Conservation (phyloP, 805 yeast species). For the Pichia cabralensis region DNA sequence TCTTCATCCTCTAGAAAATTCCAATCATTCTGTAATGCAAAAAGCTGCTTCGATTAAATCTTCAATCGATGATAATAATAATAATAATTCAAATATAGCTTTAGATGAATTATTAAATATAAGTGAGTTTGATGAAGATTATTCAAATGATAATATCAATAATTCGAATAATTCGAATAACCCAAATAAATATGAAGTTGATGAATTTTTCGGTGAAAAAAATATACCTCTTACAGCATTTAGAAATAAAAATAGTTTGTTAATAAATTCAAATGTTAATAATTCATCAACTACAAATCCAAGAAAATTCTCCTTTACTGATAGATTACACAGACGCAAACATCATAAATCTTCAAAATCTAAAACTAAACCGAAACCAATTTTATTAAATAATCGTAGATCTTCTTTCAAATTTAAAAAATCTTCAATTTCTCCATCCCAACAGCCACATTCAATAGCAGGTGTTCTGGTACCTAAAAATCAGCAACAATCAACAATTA, state of each 20-base stretch:
- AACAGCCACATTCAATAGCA: not conserved
- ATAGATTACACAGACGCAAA: conserved; percentile 9
- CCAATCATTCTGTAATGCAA: conserved; percentile 15
- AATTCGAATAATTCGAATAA: conserved; percentile 9
- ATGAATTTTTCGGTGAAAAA: conserved; percentile 25
- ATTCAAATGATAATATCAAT: conserved; percentile 3
- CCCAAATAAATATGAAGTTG: too few species aligned
- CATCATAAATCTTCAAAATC: conserved; percentile 11
- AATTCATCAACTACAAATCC: conserved; percentile 3
- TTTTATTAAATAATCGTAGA: too few species aligned
- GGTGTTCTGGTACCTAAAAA: not conserved
- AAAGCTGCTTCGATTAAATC: conserved; percentile 12
- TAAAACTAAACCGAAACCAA: conserved; percentile 13
- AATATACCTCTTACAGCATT: conserved; percentile 83
- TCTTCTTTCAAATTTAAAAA: not conserved
- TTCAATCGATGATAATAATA: not conserved
- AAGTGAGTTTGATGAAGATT: conserved; percentile 65
- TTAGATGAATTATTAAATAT: conserved; percentile 81
- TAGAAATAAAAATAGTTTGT: conserved; percentile 46
- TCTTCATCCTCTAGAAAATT: conserved; percentile 37
- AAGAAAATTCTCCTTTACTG: conserved; percentile 19
- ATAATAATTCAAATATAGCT: conserved; percentile 12
- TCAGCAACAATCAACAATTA: not conserved
- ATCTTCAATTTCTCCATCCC: not conserved
- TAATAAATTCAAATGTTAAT: not conserved